Conservation (phyloP, 2,329 filamentous ascomycete genomes). For the Colletotrichum ledebouriae region DNA sequence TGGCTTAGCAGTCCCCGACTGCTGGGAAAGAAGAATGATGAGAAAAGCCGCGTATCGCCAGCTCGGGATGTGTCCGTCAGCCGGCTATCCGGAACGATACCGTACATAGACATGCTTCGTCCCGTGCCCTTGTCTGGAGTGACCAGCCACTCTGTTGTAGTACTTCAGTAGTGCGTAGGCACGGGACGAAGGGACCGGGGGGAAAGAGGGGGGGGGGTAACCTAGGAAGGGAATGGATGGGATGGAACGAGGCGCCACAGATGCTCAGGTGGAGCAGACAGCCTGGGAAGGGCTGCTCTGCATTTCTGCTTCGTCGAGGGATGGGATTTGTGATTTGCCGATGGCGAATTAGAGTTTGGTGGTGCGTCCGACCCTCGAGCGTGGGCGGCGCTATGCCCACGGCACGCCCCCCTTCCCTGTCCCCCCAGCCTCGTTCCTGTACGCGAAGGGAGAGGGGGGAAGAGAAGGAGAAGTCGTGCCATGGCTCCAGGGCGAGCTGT, state of each 20-base stretch:
- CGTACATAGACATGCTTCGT: too few relatives aligned
- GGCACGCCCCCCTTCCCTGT: neutral
- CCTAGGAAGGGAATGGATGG: neutral
- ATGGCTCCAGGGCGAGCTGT: too few relatives aligned
- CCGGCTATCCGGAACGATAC: too few relatives aligned
- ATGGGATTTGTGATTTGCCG: conserved; percentile 35
- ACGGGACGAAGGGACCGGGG: neutral
- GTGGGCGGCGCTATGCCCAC: neutral
- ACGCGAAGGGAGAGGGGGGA: too few relatives aligned
- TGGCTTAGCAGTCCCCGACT: neutral
- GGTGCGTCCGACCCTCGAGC: conserved; percentile 26
- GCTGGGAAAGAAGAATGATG: too few relatives aligned
- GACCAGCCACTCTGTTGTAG: too few relatives aligned
- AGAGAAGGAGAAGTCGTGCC: neutral
- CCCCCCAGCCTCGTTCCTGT: too few relatives aligned
- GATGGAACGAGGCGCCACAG: too few relatives aligned
- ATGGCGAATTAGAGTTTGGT: conserved; percentile 27
- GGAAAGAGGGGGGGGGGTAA: neutral
- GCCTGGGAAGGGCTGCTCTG: conserved; percentile 15
- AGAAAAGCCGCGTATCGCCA: neutral
- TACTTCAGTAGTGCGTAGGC: neutral
- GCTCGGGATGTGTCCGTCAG: too few relatives aligned
- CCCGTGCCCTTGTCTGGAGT: too few relatives aligned
- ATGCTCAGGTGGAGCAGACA: conserved; percentile 9
- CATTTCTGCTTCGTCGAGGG: conserved; percentile 4